Evolutionary conservation across 192 early-diverging fungal species (phyloP).

Genomic region (Oehlia diaphana): DNA sequence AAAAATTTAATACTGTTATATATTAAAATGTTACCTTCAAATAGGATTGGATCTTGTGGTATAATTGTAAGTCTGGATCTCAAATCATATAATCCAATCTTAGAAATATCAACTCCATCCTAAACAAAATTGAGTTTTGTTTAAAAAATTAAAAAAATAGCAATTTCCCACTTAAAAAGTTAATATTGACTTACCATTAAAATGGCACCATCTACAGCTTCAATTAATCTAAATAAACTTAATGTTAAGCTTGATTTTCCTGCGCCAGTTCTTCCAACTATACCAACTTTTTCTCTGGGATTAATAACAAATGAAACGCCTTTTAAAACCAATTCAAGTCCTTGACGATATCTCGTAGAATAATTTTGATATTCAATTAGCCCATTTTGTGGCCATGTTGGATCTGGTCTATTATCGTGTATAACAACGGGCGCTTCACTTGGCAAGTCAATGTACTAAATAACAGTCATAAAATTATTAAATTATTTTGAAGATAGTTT

Average conservation of each 20-base stretch:
- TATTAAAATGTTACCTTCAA: constrained; percentile 44
- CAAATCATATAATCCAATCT: constrained; percentile 58
- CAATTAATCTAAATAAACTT: constrained; percentile 52
- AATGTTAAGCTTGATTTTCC: constrained; percentile 56
- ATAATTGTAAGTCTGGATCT: constrained; percentile 72
- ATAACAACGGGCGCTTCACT: constrained; percentile 78
- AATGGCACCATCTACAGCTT: constrained; percentile 55
- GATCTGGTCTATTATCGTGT: constrained; percentile 52
- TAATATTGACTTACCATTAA: constrained; percentile 12
- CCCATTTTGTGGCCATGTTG: constrained; percentile 76
- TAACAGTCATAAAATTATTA: constrained; percentile 26
- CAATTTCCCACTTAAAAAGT: too few relatives aligned
- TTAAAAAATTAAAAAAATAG: neutral
- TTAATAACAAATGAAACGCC: constrained; percentile 27
- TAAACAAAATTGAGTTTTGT: neutral
- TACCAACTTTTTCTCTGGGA: constrained; percentile 70
- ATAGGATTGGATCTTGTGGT: constrained; percentile 77
- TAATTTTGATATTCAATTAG: constrained; percentile 74
- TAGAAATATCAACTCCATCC: constrained; percentile 43
- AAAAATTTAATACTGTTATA: neutral
- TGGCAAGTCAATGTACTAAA: constrained; percentile 77
- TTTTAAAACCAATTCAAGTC: constrained; percentile 76
- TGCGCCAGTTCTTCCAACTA: constrained; percentile 61
- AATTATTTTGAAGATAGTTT: too few relatives aligned
- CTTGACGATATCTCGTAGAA: constrained; percentile 78